Evolutionary conservation across 306 rosid species (phyloP), one percentile per base, ranked within the genome.

Genomic region (Nissolia schottii): DNA sequence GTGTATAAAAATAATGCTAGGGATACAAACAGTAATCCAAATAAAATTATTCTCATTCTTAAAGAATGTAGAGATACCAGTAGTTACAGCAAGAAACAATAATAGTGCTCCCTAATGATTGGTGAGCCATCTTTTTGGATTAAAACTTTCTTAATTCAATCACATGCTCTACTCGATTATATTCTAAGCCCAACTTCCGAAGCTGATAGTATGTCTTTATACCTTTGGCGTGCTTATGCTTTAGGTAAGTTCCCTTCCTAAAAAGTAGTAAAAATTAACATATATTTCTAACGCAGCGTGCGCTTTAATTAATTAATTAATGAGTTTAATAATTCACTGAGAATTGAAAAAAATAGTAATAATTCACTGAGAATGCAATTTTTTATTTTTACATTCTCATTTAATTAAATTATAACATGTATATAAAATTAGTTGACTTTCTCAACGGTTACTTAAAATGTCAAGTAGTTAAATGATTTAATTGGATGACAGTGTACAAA

Each of bases 181-280:
- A n/a, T n/a, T n/a, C 23, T 31, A 6, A n/a, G 55, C 25, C 11
- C 11, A 49, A 49, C 24, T 49, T 43, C 59, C 68, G 59, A 72
- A 59, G 77, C 53, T 50, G 38, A 18, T n/a, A n/a, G n/a, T n/a
- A n/a, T 59, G 57, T 72, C 77, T 19, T 31, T 59, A 13, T 22
- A 19, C 60, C 50, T 31, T 73, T 20, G 69, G 60, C 60, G 59
- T 46, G 10, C 69, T 20, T 59, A 59, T 59, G 60, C 31, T 60
- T 45, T 28, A 64, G 68, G 68, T 19, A 71, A 58, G 68, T 11
- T 58, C 48, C 11, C 25, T 63, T 59, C 60, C 59, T 58, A 41
- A 43, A 58, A 69, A 14, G 19, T 14, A 45, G 4, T n/a, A n/a
- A n/a, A 45, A 24, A 54, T 16, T 35, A 37, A 48, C 75, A 41